Evolutionary conservation across 2,329 filamentous ascomycete species (phyloP).

Genomic region (Fusarium nurragi): DNA sequence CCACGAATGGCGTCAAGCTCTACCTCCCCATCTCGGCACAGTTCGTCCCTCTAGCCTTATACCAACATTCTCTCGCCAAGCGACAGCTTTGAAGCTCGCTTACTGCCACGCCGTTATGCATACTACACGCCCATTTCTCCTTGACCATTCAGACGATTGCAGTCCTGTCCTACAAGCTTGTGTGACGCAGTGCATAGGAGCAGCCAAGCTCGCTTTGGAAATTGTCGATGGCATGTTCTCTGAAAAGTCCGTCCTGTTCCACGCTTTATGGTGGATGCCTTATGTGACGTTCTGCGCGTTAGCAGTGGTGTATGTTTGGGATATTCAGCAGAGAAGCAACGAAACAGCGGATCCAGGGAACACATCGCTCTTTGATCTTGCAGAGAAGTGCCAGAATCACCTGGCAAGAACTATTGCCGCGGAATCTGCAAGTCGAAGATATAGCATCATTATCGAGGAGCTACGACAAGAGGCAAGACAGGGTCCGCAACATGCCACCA

Average conservation of each 20-base stretch:
- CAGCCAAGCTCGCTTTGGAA: slow-evolving; percentile 49
- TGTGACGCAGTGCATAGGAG: slow-evolving; percentile 55
- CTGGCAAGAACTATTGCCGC: slow-evolving; percentile 12
- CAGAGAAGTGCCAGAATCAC: slow-evolving; percentile 32
- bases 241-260: slow-evolving; percentile 50
- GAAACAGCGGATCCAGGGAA: slow-evolving; percentile 3
- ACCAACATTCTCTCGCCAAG: slow-evolving; percentile 57
- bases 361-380: slow-evolving; percentile 33
- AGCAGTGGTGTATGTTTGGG: slow-evolving; percentile 63
- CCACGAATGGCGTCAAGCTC: slow-evolving; percentile 50
- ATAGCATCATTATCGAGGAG: slow-evolving; percentile 30
- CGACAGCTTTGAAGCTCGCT: slow-evolving; percentile 62
- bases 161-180: slow-evolving; percentile 21
- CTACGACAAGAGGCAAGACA: slow-evolving; percentile 8
- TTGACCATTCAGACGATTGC: slow-evolving; percentile 46
- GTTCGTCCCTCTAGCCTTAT: slow-evolving; percentile 58
- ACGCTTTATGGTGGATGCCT: slow-evolving; percentile 63
- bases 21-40: slow-evolving; percentile 56
- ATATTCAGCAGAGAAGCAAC: slow-evolving; percentile 43
- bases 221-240: slow-evolving; percentile 54
- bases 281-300: slow-evolving; percentile 65
- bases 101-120: slow-evolving; percentile 66
- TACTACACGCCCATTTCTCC: slow-evolving; percentile 63
- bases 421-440: slow-evolving; percentile 16
- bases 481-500: slow-evolving; percentile 8